Percentiles rank a stretch among this genome's conserved stretches.
Evolutionary conservation across 345 rosid genomes (phyloP).

Genomic region (Mangifera indica): DNA sequence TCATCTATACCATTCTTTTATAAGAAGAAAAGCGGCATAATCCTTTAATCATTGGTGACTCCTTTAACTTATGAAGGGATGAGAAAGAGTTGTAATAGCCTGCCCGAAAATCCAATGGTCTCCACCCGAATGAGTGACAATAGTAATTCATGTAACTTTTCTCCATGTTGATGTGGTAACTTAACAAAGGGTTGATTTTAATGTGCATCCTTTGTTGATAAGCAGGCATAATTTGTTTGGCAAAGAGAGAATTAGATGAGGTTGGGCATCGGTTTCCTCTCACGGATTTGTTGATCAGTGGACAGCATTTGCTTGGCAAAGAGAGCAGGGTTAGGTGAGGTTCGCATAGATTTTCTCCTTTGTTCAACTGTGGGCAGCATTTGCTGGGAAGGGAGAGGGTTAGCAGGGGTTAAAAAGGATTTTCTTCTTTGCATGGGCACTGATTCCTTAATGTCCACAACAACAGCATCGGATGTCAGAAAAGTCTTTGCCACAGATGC

Average conservation of each 20-base stretch:
- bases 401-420: conserved; percentile 40
- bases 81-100: not conserved
- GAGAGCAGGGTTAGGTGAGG: conserved; percentile 27
- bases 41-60: too few relatives aligned
- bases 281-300: conserved; percentile 27
- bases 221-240: conserved; percentile 11
- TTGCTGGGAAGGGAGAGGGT: conserved; percentile 7
- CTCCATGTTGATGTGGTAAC: conserved; percentile 1
- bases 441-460: conserved; percentile 64
- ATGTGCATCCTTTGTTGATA: not conserved
- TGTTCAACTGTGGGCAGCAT: conserved; percentile 31
- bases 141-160: not conserved
- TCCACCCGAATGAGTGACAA: not conserved
- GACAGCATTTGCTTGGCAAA: conserved; percentile 5
- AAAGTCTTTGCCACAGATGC: conserved; percentile 86
- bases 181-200: not conserved
- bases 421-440: conserved; percentile 45
- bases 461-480: conserved; percentile 74
- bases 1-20: too few relatives aligned
- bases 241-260: not conserved
- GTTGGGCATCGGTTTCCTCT: conserved; percentile 36
- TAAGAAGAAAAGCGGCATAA: too few relatives aligned
- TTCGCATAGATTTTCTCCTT: conserved; percentile 44
- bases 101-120: not conserved
- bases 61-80: not conserved